Conservation (phyloP, 1,284 basidiomycete genomes). For the Gomphus sp. region DNA sequence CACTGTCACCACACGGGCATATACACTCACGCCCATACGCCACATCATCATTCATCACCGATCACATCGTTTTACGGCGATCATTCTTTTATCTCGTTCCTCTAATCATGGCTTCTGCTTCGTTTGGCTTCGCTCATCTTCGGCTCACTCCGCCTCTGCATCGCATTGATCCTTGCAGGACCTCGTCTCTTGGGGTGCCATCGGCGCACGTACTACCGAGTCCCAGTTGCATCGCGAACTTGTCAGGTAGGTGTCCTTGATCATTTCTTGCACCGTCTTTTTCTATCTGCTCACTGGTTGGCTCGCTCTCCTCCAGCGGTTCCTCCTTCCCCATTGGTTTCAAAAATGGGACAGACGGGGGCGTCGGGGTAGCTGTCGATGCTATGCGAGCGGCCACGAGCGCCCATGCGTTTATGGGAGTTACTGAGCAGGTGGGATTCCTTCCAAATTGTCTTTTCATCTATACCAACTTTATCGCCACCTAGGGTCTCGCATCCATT, state of each 20-base stretch:
- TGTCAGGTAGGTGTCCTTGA: conserved; percentile 34
- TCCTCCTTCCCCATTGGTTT: conserved; percentile 49
- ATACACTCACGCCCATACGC: no score
- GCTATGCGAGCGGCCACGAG: no score
- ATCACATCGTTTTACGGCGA: neutral
- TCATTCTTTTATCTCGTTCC: conserved; percentile 29
- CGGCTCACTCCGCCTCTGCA: neutral
- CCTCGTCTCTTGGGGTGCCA: conserved; percentile 93
- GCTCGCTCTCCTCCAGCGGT: neutral
- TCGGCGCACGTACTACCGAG: conserved; percentile 94
- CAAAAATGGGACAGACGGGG: conserved; percentile 98
- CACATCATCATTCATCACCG: no score
- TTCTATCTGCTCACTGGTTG: conserved; percentile 63
- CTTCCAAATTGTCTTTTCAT: no score
- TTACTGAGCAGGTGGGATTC: no score
- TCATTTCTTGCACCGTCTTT: conserved; percentile 67
- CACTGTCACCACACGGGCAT: no score
- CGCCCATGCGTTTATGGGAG: no score
- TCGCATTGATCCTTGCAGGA: conserved; percentile 22
- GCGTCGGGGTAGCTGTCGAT: no score
- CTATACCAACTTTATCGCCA: no score
- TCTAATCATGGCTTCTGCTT: conserved; percentile 29
- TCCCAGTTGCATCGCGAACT: no score
- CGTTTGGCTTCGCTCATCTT: no score
- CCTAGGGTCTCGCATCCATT: no score